These are phyloP conservation scores for Lipomyces chichibuensis DNA, from an alignment of 805 yeast species.

Conservation along the genomic window DNA sequence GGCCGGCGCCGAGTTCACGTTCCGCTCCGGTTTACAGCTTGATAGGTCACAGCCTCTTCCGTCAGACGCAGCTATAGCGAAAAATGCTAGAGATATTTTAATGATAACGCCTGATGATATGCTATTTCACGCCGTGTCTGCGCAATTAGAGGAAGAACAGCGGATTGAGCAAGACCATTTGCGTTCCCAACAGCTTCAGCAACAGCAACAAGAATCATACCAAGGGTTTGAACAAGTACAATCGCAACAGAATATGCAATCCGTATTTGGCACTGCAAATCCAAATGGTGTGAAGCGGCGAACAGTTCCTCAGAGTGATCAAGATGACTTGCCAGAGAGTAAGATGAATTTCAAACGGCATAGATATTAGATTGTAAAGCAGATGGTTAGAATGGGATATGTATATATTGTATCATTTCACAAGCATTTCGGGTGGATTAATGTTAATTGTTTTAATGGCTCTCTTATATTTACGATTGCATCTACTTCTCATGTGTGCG, in stretches of 20 bases:
- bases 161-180: slow-evolving; percentile 16
- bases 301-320: neutral
- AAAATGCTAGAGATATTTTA: slow-evolving; percentile 22
- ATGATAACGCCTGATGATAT: slow-evolving; percentile 33
- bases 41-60: slow-evolving; percentile 30
- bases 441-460: neutral
- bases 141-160: slow-evolving; percentile 31
- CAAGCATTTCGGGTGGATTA: neutral
- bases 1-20: slow-evolving; percentile 19
- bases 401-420: neutral
- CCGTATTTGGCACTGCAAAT: neutral
- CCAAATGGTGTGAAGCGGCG: neutral
- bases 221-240: neutral
- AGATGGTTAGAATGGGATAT: neutral
- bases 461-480: neutral
- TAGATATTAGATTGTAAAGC: neutral
- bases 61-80: slow-evolving; percentile 16
- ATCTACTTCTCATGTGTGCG: neutral
- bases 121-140: slow-evolving; percentile 33
- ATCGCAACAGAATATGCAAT: slow-evolving; percentile 2
- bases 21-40: slow-evolving; percentile 29
- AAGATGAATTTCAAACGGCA: slow-evolving; percentile 1
- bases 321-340: neutral
- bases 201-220: slow-evolving; percentile 1
- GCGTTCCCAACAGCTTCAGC: slow-evolving; percentile 9